These are phyloP conservation scores for Silene latifolia DNA, from an alignment of 148 eudicot species.

Conservation along the genomic window DNA sequence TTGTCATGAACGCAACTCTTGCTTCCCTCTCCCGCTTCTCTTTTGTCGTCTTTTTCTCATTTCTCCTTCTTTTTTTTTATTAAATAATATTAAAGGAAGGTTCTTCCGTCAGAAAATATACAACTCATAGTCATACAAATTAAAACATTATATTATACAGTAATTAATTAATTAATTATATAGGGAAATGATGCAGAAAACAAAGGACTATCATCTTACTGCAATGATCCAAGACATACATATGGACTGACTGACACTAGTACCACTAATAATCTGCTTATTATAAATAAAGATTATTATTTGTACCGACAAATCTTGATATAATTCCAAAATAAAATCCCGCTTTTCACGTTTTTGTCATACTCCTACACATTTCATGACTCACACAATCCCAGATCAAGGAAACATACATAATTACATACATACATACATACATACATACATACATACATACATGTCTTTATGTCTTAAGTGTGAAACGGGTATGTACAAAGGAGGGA, in stretches of 20 bases:
- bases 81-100: neutral
- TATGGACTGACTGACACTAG: too few relatives aligned
- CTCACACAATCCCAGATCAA: neutral
- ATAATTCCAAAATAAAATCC: conserved; percentile 7
- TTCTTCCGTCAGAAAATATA: neutral
- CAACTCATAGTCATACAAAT: too few relatives aligned
- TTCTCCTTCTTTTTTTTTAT: conserved; percentile 31
- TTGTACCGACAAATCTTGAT: conserved; percentile 12
- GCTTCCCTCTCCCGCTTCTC: conserved; percentile 54
- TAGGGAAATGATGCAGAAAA: neutral
- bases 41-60: conserved; percentile 47
- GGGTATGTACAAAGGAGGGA: neutral
- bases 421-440: too few relatives aligned
- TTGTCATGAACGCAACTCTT: conserved; percentile 90
- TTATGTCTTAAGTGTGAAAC: too few relatives aligned
- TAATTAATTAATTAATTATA: too few relatives aligned
- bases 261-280: too few relatives aligned
- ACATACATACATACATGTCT: too few relatives aligned
- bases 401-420: too few relatives aligned
- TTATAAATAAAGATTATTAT: too few relatives aligned
- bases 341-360: neutral
- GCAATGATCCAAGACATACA: too few relatives aligned
- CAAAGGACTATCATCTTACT: too few relatives aligned
- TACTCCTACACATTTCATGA: neutral
- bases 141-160: neutral